These are phyloP conservation scores for Aquilaria yunnanensis DNA, from an alignment of 345 rosid genomes.

Conservation along the genomic window DNA sequence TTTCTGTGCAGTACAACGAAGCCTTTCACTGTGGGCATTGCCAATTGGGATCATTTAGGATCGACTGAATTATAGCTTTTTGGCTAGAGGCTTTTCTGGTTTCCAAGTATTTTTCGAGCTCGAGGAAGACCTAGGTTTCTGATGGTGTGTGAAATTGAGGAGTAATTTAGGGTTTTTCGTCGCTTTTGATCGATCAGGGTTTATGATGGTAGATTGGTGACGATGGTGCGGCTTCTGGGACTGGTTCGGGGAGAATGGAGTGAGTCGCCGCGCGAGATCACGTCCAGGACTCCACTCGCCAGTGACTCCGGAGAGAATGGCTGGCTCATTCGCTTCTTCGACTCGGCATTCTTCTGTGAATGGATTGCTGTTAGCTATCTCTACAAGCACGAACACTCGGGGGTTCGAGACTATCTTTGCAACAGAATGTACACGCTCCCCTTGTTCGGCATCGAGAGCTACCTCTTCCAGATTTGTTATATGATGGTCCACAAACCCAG, in stretches of 20 bases:
- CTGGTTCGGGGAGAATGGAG: slow-evolving; percentile 63
- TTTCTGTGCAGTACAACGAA: too few relatives aligned
- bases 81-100: too few relatives aligned
- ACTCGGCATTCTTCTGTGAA: slow-evolving; percentile 98
- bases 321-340: slow-evolving; percentile 98
- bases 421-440: slow-evolving; percentile 98
- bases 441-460: slow-evolving; percentile 83
- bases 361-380: slow-evolving; percentile 99
- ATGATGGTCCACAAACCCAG: slow-evolving; percentile 98
- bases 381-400: slow-evolving; percentile 91
- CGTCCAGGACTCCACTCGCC: slow-evolving; percentile 47
- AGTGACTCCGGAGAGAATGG: slow-evolving; percentile 88
- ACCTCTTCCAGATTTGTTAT: slow-evolving; percentile 89
- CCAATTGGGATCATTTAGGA: too few relatives aligned
- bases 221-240: slow-evolving; percentile 89
- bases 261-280: slow-evolving; percentile 88
- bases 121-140: too few relatives aligned
- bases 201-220: slow-evolving; percentile 41
- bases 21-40: too few relatives aligned
- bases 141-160: too few relatives aligned
- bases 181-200: too few relatives aligned
- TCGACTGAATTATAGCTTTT: too few relatives aligned
- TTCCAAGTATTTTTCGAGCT: too few relatives aligned
- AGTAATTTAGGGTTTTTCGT: too few relatives aligned
- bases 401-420: slow-evolving; percentile 95